phyloP scores from a whole-genome alignment of 805 yeast genomes.

The Nakazawaea peltata region DNA sequence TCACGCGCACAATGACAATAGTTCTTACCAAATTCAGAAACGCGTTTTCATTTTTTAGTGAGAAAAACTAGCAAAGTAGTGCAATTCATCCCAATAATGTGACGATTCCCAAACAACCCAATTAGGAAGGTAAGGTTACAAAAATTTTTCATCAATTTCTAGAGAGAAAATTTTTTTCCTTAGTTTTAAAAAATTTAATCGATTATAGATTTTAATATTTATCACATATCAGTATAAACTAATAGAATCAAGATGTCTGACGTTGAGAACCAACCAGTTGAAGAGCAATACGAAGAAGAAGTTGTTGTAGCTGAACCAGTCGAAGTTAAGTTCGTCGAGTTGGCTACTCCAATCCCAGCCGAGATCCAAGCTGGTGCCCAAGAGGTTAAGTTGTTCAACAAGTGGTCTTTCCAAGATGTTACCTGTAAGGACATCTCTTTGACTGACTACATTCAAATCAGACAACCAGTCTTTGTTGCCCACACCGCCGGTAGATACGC shows the following conservation, averaged over 20 bases:
- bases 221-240: too few species aligned
- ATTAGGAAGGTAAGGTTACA: conserved; percentile 5
- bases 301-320: conserved; percentile 79
- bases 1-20: not conserved
- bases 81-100: too few species aligned
- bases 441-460: conserved; percentile 96
- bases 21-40: too few species aligned
- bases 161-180: conserved; percentile 1
- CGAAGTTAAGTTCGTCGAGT: conserved; percentile 69
- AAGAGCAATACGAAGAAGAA: conserved; percentile 39
- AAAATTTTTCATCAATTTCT: conserved; percentile 1
- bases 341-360: conserved; percentile 95
- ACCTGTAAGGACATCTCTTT: conserved; percentile 97
- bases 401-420: conserved; percentile 98
- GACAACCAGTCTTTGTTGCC: conserved; percentile 94
- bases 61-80: too few species aligned
- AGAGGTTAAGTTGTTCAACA: conserved; percentile 98
- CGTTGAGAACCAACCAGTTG: conserved; percentile 56
- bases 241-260: conserved; percentile 61
- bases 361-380: conserved; percentile 93
- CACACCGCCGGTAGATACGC: conserved; percentile 99
- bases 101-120: conserved; percentile 7
- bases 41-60: too few species aligned
- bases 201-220: not conserved
- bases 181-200: not conserved